Evolutionary conservation across 495 filamentous ascomycete genomes (phyloP).

Genomic region (Glarea lozoyensis): DNA sequence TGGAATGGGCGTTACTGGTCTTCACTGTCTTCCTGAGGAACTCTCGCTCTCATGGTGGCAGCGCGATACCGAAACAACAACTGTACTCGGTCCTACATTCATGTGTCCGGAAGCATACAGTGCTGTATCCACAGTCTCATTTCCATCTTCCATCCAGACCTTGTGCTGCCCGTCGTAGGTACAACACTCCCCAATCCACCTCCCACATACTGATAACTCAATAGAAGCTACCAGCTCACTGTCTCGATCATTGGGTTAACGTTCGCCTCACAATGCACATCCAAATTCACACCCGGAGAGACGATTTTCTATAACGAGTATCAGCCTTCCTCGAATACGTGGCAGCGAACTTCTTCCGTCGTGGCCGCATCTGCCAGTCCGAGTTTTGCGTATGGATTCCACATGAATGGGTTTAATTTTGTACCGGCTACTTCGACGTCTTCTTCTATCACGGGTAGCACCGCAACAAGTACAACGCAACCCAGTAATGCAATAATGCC

Average conservation of each 20-base stretch:
- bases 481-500: not conserved
- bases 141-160: not conserved
- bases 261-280: not conserved
- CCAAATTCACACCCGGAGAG: not conserved
- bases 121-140: not conserved
- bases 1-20: not conserved
- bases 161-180: conserved; percentile 1
- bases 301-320: not conserved
- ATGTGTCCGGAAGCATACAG: not conserved
- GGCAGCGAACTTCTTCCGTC: not conserved
- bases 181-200: not conserved
- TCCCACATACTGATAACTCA: not conserved
- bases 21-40: not conserved
- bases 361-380: not conserved
- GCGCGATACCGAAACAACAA: not conserved
- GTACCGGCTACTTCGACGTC: not conserved
- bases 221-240: not conserved
- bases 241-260: not conserved
- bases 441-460: not conserved
- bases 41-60: not conserved
- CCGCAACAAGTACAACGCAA: not conserved
- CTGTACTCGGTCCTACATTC: not conserved
- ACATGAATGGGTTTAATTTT: conserved; percentile 2
- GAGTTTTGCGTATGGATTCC: not conserved
- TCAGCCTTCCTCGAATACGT: not conserved